Evolutionary conservation across 768 basidiomycete species (phyloP).

Genomic region (Tylopilus subfusipes): DNA sequence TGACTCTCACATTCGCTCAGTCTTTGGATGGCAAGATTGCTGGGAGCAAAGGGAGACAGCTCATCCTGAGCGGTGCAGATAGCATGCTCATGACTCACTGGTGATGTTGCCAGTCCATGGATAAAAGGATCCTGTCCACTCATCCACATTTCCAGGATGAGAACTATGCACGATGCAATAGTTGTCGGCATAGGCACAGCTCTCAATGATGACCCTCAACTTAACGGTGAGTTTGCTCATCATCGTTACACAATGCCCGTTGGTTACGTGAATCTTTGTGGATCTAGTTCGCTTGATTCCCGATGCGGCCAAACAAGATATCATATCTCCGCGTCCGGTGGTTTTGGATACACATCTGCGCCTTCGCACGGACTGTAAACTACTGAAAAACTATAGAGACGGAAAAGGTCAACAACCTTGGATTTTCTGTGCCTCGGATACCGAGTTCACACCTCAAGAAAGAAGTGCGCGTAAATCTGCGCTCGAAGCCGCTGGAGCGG

Average conservation of each 20-base stretch:
- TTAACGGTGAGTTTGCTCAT: constrained; percentile 66
- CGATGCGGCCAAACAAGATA: constrained; percentile 29
- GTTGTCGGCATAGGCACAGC: constrained; percentile 88
- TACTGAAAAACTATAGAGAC: constrained; percentile 59
- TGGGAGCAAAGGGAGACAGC: constrained; percentile 64
- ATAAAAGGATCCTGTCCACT: not conserved
- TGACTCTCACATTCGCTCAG: constrained; percentile 85
- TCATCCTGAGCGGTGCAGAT: constrained; percentile 79
- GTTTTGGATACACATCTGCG: constrained; percentile 78
- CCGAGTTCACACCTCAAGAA: constrained; percentile 8
- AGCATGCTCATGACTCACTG: constrained; percentile 95
- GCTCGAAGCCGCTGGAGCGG: constrained; percentile 66
- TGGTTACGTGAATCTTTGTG: not conserved
- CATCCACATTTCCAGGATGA: constrained; percentile 55
- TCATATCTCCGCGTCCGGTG: constrained; percentile 70
- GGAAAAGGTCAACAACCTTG: constrained; percentile 68
- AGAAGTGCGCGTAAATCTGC: constrained; percentile 35
- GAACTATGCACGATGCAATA: constrained; percentile 90
- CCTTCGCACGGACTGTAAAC: constrained; percentile 61
- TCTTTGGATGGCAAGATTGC: constrained; percentile 89
- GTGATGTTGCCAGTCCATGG: constrained; percentile 36
- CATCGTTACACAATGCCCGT: not conserved
- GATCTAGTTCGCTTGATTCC: constrained; percentile 56
- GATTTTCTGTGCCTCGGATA: constrained; percentile 50
- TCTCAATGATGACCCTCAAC: constrained; percentile 87